Evolutionary conservation across 192 early-diverging fungal genomes (phyloP).

Genomic region (Phycomyces nitens): DNA sequence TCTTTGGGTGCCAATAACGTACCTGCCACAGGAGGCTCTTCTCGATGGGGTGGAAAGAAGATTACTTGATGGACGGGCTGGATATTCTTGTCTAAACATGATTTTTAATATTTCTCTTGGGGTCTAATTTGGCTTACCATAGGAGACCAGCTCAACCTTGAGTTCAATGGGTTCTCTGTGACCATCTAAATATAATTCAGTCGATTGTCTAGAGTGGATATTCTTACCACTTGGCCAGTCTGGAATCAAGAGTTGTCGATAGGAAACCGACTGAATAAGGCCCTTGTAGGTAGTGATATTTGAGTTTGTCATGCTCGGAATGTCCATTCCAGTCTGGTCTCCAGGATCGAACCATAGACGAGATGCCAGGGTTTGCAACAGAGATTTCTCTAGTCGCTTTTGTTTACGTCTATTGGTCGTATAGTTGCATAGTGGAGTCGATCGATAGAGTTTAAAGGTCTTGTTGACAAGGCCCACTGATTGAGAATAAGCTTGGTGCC

Average conservation of each 20-base stretch:
- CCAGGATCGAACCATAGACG: neutral
- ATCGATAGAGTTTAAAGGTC: neutral
- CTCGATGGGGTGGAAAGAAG: neutral
- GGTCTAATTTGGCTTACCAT: neutral
- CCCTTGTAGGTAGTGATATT: neutral
- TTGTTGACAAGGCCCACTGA: neutral
- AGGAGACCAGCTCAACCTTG: neutral
- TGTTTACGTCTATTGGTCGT: neutral
- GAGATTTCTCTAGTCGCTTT: neutral
- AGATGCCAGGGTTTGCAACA: neutral
- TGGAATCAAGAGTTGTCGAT: neutral
- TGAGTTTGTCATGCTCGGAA: neutral
- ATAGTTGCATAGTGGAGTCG: neutral
- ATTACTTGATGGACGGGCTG: neutral
- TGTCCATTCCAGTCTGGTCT: neutral
- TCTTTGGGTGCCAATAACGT: too few relatives aligned
- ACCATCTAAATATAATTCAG: neutral
- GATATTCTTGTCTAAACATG: neutral
- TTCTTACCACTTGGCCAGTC: conserved; percentile 1
- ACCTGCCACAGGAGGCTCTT: neutral
- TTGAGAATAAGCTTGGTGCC: neutral
- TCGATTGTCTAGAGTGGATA: too few relatives aligned
- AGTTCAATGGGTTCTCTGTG: neutral
- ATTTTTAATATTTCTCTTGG: neutral
- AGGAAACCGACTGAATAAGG: neutral